Conservation (phyloP, 306 rosid genomes). For the Sphenostylis stenocarpa region DNA sequence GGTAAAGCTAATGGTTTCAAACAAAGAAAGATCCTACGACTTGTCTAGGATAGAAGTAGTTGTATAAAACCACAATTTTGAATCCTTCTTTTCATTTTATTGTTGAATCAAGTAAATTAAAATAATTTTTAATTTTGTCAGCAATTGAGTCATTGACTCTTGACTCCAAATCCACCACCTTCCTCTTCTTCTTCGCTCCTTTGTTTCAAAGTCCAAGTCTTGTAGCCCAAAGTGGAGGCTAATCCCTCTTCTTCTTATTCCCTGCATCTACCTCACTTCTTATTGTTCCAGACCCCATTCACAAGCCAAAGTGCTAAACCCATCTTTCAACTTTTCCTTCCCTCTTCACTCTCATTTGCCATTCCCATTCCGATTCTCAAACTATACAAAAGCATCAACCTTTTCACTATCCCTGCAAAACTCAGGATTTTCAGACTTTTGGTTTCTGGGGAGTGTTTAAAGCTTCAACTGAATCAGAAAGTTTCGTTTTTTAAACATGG, state of each 20-base stretch:
- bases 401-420: neutral
- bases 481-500: conserved; percentile 34
- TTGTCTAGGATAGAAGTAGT: neutral
- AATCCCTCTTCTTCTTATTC: neutral
- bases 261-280: conserved; percentile 8
- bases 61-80: neutral
- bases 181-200: conserved; percentile 13
- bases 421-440: neutral
- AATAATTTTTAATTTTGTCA: neutral
- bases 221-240: conserved; percentile 30
- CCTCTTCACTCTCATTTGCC: neutral
- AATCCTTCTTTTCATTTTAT: neutral
- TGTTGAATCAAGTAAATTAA: neutral
- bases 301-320: conserved; percentile 19
- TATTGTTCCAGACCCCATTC: neutral
- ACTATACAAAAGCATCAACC: neutral
- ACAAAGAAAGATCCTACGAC: conserved; percentile 16
- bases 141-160: conserved; percentile 13
- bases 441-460: conserved; percentile 12
- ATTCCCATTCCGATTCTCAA: conserved; percentile 3
- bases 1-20: neutral
- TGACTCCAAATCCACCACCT: conserved; percentile 27
- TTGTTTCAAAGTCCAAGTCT: conserved; percentile 45
- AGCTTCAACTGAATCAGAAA: neutral
- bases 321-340: conserved; percentile 15